Evolutionary conservation across 148 eudicot species (phyloP).

Genomic region (Amaranthus hypochondriacus): DNA sequence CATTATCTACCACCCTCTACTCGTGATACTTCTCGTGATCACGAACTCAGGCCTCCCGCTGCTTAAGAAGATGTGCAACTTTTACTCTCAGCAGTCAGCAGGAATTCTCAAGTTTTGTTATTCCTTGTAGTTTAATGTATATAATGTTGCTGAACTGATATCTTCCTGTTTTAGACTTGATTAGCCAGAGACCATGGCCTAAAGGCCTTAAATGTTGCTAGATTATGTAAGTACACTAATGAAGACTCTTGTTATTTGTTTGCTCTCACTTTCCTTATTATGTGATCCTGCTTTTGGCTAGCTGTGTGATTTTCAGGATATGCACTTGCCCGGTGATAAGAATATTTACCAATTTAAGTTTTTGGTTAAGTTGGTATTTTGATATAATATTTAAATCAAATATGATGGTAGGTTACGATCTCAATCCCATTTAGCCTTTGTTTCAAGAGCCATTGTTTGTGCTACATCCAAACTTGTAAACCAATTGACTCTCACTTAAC

Average conservation of each 20-base stretch:
- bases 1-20: slow-evolving; percentile 66
- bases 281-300: background rate
- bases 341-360: too few relatives aligned
- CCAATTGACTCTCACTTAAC: too few relatives aligned
- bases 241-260: slow-evolving; percentile 5
- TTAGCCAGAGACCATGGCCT: slow-evolving; percentile 10
- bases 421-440: background rate
- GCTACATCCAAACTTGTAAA: too few relatives aligned
- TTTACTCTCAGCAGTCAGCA: slow-evolving; percentile 1
- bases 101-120: slow-evolving; percentile 21
- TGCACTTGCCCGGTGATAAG: background rate
- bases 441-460: too few relatives aligned
- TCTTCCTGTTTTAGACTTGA: slow-evolving; percentile 1
- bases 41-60: slow-evolving; percentile 91
- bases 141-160: slow-evolving; percentile 19
- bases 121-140: slow-evolving; percentile 22
- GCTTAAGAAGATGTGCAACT: slow-evolving; percentile 38
- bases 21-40: slow-evolving; percentile 76
- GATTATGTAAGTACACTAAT: slow-evolving; percentile 15
- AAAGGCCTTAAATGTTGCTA: slow-evolving; percentile 16
- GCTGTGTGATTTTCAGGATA: background rate
- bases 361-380: too few relatives aligned
- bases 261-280: background rate
- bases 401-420: too few relatives aligned
- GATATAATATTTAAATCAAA: background rate